Evolutionary conservation across 1,284 basidiomycete species (phyloP).

Genomic region (Ustilago trichophora): DNA sequence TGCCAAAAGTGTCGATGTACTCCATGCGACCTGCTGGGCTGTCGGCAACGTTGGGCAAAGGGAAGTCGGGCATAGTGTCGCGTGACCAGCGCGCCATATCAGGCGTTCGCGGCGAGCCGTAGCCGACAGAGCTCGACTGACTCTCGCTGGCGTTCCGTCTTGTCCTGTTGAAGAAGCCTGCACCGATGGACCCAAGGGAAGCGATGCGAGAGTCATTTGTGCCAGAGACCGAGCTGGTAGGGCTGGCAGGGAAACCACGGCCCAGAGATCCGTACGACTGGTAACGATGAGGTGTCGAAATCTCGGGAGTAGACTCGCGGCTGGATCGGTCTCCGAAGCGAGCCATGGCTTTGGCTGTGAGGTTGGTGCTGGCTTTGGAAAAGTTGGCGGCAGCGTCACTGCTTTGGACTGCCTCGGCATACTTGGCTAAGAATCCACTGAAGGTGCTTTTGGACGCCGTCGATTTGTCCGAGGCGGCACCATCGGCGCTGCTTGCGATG

Average conservation of each 20-base stretch:
- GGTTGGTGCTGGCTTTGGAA: conserved; percentile 62
- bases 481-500: conserved; percentile 15
- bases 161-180: conserved; percentile 35
- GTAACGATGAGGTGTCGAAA: conserved; percentile 2
- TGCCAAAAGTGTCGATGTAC: conserved; percentile 36
- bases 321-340: conserved; percentile 44
- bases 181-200: conserved; percentile 37
- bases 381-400: conserved; percentile 62
- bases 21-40: conserved; percentile 51
- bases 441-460: conserved; percentile 30
- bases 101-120: conserved; percentile 31
- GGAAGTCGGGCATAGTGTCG: conserved; percentile 56
- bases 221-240: neutral
- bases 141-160: conserved; percentile 23
- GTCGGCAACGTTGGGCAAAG: conserved; percentile 54
- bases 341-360: conserved; percentile 58
- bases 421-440: conserved; percentile 46
- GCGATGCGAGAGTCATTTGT: conserved; percentile 14
- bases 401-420: conserved; percentile 59
- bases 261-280: conserved; percentile 11
- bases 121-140: conserved; percentile 6
- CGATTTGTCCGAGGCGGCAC: conserved; percentile 12
- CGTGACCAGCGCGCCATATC: conserved; percentile 53
- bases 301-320: conserved; percentile 43
- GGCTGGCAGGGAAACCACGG: conserved; percentile 7